Evolutionary conservation across 306 rosid genomes (phyloP), one percentile per base, ranked within the genome.

Genomic region (Gleditsia sinensis): DNA sequence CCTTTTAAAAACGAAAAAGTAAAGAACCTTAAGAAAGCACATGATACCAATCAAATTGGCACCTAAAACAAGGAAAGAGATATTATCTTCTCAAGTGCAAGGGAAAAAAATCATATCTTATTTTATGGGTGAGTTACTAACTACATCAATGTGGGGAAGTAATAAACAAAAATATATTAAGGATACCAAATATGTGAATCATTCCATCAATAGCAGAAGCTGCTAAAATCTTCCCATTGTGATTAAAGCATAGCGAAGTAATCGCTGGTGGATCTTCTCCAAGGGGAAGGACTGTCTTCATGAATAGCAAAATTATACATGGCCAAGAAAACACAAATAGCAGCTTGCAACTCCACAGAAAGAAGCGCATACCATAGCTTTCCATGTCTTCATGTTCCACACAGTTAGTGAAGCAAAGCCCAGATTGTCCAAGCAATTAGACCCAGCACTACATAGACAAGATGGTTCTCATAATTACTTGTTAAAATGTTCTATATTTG

Each of bases 101-200:
- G 25, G 49, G 9, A 13, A 2, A 42, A 40, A 1, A 23, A 53
- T 23, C 25, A 14, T 19, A 36, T 55, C n/a, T 73, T 10, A n/a
- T 27, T 48, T 56, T 40, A 39, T 13, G 51, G 21, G 63, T 49
- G 34, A 57, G 43, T 36, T 21, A 51, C 56, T 12, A 46, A 57
- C 48, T n/a, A 57, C 21, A 77, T 17, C 10, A 75, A 61, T 30
- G 8, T 53, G 54, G 25, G 30, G 10, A 64, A 67, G 37, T 39
- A 61, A 69, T 51, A 49, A 72, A n/a, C n/a, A 73, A 49, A 60
- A 40, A 71, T 54, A 53, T 28, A 78, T 24, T n/a, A 60, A 93
- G 98, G 98, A 94, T 91, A 94, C 98, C 98, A 77, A 94, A 94
- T 93, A 94, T 89, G 85, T 94, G 97, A 84, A 94, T 94, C 98